These are phyloP conservation scores for Rhizopogon sp. DNA, from an alignment of 768 basidiomycete species.

Conservation along the genomic window DNA sequence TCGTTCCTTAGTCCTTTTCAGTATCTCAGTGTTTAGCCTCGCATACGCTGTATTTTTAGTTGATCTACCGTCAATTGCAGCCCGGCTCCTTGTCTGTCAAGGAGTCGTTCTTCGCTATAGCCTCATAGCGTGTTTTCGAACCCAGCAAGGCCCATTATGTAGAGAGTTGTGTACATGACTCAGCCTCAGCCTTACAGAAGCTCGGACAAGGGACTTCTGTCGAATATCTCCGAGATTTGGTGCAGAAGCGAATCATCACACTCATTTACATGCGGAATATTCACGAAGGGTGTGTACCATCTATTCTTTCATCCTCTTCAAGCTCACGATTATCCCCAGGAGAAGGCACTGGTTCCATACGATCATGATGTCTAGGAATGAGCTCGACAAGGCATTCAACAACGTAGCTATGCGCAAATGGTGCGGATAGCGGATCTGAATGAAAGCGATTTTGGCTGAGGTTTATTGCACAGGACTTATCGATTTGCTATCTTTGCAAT, in stretches of 20 bases:
- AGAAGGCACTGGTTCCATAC: slow-evolving; percentile 88
- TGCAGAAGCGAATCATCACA: slow-evolving; percentile 81
- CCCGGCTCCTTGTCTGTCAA: too few relatives aligned
- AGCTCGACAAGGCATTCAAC: slow-evolving; percentile 71
- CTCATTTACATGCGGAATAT: slow-evolving; percentile 81
- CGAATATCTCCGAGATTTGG: slow-evolving; percentile 73
- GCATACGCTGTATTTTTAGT: too few relatives aligned
- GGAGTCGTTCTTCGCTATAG: too few relatives aligned
- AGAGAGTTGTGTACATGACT: too few relatives aligned
- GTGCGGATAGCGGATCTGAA: slow-evolving; percentile 32
- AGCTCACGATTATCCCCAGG: slow-evolving; percentile 31
- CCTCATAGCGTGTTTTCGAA: too few relatives aligned
- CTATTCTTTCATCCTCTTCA: background rate
- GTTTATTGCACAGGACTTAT: slow-evolving; percentile 50
- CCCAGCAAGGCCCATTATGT: too few relatives aligned
- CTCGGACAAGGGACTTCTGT: slow-evolving; percentile 62
- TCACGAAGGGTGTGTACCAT: slow-evolving; percentile 70
- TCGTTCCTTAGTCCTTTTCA: too few relatives aligned
- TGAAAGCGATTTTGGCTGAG: slow-evolving; percentile 1
- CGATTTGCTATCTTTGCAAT: slow-evolving; percentile 84
- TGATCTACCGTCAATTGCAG: too few relatives aligned
- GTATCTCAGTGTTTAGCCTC: too few relatives aligned
- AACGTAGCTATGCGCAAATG: slow-evolving; percentile 78
- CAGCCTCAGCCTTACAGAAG: too few relatives aligned
- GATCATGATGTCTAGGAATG: slow-evolving; percentile 67